phyloP scores from a whole-genome alignment of 306 rosid genomes.

The Echinosophora koreensis region DNA sequence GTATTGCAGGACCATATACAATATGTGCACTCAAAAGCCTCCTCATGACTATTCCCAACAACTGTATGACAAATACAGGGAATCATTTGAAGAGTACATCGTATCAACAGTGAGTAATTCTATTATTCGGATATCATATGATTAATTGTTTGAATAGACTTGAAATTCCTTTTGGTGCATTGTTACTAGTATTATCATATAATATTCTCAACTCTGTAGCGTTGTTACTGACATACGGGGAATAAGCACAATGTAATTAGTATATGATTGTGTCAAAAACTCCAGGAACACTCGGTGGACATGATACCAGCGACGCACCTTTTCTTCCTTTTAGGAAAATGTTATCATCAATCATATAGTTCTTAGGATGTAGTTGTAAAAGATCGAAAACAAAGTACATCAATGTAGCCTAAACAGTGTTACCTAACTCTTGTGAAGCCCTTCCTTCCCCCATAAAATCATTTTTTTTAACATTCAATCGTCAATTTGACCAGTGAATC shows the following conservation, averaged over 20 bases:
- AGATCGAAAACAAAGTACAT: conserved; percentile 1
- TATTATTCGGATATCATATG: conserved; percentile 1
- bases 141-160: not conserved
- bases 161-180: conserved; percentile 9
- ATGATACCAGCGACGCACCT: not conserved
- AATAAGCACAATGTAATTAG: conserved; percentile 10
- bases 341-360: not conserved
- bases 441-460: not conserved
- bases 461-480: conserved; percentile 11
- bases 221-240: conserved; percentile 25
- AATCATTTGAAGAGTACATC: conserved; percentile 71
- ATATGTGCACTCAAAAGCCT: conserved; percentile 86
- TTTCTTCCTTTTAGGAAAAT: conserved; percentile 39
- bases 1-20: conserved; percentile 70
- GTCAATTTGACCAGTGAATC: not conserved
- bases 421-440: not conserved
- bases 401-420: not conserved
- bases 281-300: not conserved
- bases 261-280: not conserved
- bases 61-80: conserved; percentile 73
- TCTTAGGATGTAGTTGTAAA: conserved; percentile 10
- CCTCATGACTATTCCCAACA: conserved; percentile 83
- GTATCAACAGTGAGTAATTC: conserved; percentile 57
- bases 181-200: not conserved
- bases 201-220: not conserved